Base-by-base conservation (phyloP, 768 basidiomycete species). In the Boletus vermiculosoides region DNA sequence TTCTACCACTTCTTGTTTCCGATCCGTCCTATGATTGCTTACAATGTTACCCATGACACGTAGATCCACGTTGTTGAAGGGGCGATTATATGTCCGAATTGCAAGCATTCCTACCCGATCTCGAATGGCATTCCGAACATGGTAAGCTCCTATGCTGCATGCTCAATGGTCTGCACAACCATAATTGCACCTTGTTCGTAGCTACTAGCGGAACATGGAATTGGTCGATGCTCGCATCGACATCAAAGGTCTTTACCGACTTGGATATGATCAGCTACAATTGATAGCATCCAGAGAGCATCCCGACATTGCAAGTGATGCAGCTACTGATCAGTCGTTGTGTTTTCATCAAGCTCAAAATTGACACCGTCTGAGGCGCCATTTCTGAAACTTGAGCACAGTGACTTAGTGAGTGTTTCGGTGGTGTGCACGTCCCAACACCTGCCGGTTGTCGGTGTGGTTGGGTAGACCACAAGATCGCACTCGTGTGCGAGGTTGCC, bases 51-150 rank as follows among this genome's bases (percentile, higher is more conserved):
- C 4, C 12, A 6, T 11, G 11, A 41, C n/a, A 16, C 4, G 5
- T 28, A 97, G 95, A 90, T 96, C 47, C 92, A 96, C 62, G 79
- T 98, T 13, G 86, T 92, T 63, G 94, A 97, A 74, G 96, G 96
- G 3, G 75, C 80, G 8, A 97, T 99, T 96, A 82, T 87, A 33
- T 98, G 96, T 72, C 89, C 90, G 23, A 93, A 91, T 62, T 99
- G 96, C 75, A 82, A 80, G 23, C 96, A 98, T 64, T 78, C 85
- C n/a, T 98, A 97, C 67, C 86, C 87, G 25, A 92, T 99, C 65
- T 87, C 85, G 47, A 95, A 88, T 68, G 95, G 95, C 13, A 98
- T 99, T 60, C 94, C 96, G 7, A 98, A 98, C 78, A 98, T 98
- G 96, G 96, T 95, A 59, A 61, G 64, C 45, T n/a, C 7, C n/a